Evolutionary conservation across 768 basidiomycete species (phyloP).

Genomic region (Sporobolomyces pararoseus): DNA sequence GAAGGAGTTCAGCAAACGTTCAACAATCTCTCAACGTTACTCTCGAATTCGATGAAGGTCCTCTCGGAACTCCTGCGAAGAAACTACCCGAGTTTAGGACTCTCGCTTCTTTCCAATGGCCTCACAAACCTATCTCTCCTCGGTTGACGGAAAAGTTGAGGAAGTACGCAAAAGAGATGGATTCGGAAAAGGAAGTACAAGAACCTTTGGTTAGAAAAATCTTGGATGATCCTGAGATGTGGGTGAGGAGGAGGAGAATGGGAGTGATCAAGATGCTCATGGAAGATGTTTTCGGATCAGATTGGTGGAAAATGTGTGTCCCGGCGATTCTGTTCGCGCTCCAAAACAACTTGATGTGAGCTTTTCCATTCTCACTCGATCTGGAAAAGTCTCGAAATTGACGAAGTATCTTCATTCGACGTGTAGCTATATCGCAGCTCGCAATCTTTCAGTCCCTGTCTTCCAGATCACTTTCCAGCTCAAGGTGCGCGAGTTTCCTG

Average conservation of each 20-base stretch:
- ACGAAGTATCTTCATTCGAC: background rate
- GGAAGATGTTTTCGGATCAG: slow-evolving; percentile 35
- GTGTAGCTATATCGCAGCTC: slow-evolving; percentile 41
- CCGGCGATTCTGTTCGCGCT: slow-evolving; percentile 39
- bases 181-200: slow-evolving; percentile 10
- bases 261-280: slow-evolving; percentile 18
- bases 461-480: slow-evolving; percentile 46
- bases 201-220: slow-evolving; percentile 21
- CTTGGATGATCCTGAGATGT: slow-evolving; percentile 29
- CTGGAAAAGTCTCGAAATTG: accelerated
- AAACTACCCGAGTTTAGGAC: slow-evolving; percentile 28
- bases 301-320: slow-evolving; percentile 41
- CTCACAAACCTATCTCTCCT: slow-evolving; percentile 34
- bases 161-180: slow-evolving; percentile 24
- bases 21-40: slow-evolving; percentile 18
- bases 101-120: slow-evolving; percentile 32
- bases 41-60: slow-evolving; percentile 5
- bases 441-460: slow-evolving; percentile 45
- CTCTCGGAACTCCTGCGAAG: background rate
- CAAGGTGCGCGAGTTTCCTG: slow-evolving; percentile 44
- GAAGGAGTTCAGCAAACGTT: slow-evolving; percentile 10
- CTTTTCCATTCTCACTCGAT: background rate
- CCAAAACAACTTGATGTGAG: slow-evolving; percentile 43
- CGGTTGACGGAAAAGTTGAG: slow-evolving; percentile 27
- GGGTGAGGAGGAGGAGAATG: slow-evolving; percentile 28